Conservation (phyloP, 148 eudicot species). For the Rhododendron williamsianum region DNA sequence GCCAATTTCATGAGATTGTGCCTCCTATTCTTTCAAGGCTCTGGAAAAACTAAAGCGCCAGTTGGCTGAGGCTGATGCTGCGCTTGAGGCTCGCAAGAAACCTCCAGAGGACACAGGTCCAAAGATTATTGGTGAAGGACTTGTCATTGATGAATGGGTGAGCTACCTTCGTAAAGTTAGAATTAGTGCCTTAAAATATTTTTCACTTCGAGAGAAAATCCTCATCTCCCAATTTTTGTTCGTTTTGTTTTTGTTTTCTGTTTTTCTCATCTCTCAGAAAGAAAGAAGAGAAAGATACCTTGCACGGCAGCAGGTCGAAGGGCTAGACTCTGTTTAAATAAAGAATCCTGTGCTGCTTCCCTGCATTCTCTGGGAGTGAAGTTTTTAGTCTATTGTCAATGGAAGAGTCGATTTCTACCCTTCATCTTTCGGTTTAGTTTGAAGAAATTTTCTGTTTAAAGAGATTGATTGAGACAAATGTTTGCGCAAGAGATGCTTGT, state of each 20-base stretch:
- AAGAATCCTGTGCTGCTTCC: slow-evolving; percentile 1
- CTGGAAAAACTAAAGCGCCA: slow-evolving; percentile 81
- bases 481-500: neutral
- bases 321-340: slow-evolving; percentile 56
- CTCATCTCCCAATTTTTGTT: neutral
- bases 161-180: slow-evolving; percentile 17
- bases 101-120: slow-evolving; percentile 87
- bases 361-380: neutral
- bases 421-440: slow-evolving; percentile 9
- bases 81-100: slow-evolving; percentile 79
- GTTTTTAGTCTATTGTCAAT: neutral
- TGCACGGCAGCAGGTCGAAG: slow-evolving; percentile 84
- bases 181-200: neutral
- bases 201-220: neutral
- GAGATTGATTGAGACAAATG: slow-evolving; percentile 2
- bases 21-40: slow-evolving; percentile 44
- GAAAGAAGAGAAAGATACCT: slow-evolving; percentile 93
- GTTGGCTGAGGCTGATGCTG: slow-evolving; percentile 98
- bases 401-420: neutral
- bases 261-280: slow-evolving; percentile 40
- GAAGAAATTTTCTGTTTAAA: slow-evolving; percentile 7
- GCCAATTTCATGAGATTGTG: neutral
- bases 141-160: slow-evolving; percentile 99
- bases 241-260: neutral
- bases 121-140: slow-evolving; percentile 90